Evolutionary conservation across 2,329 filamentous ascomycete species (phyloP).

Genomic region (Fusarium sp.): DNA sequence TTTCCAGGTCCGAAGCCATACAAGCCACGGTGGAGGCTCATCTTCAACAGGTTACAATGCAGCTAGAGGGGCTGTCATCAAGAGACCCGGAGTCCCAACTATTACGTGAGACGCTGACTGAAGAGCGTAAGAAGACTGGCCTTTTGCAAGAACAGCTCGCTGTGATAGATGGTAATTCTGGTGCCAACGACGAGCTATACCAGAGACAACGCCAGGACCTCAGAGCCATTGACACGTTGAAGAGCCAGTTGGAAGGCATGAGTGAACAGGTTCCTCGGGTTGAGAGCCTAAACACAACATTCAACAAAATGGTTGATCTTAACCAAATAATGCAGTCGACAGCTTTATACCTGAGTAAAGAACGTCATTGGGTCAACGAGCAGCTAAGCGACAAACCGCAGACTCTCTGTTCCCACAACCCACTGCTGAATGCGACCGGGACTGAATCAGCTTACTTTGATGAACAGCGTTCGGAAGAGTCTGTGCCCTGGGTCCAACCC

Average conservation of each 20-base stretch:
- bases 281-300: constrained; percentile 42
- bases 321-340: constrained; percentile 50
- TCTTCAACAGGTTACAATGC: constrained; percentile 39
- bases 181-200: constrained; percentile 37
- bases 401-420: background rate
- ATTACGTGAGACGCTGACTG: constrained; percentile 16
- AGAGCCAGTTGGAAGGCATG: constrained; percentile 44
- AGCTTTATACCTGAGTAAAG: constrained; percentile 47
- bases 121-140: constrained; percentile 25
- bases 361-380: constrained; percentile 50
- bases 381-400: constrained; percentile 34
- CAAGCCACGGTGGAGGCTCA: constrained; percentile 36
- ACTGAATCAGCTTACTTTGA: constrained; percentile 1
- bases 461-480: background rate
- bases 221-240: constrained; percentile 45
- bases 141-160: constrained; percentile 40
- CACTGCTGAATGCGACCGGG: background rate
- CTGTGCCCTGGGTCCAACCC: background rate
- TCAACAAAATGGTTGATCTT: constrained; percentile 48
- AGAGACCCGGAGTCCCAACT: constrained; percentile 1
- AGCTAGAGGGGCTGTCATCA: constrained; percentile 19
- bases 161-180: constrained; percentile 41
- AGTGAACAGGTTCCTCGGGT: constrained; percentile 44
- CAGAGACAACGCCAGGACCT: constrained; percentile 50
- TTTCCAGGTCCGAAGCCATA: constrained; percentile 30